Evolutionary conservation across 495 filamentous ascomycete species (phyloP).

Genomic region (Cryomyces minteri): DNA sequence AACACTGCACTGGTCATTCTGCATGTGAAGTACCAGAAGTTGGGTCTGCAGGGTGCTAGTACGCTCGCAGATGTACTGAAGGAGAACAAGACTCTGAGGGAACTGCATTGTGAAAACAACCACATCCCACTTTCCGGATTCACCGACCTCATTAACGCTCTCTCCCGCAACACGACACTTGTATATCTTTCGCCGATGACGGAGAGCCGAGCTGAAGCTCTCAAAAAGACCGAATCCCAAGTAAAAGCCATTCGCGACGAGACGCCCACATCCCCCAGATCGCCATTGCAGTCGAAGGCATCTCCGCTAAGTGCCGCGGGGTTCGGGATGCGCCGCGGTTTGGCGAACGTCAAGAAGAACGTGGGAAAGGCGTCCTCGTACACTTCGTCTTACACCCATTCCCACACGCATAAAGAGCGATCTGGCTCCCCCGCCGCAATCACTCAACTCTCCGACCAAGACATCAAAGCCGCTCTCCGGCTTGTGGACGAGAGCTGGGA

Average conservation of each 20-base stretch:
- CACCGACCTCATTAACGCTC: slow-evolving; percentile 54
- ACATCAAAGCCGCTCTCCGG: slow-evolving; percentile 25
- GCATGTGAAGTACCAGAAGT: slow-evolving; percentile 39
- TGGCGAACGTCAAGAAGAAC: not conserved
- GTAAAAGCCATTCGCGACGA: not conserved
- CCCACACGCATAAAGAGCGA: slow-evolving; percentile 1
- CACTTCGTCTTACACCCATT: too few species aligned
- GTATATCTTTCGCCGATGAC: slow-evolving; percentile 49
- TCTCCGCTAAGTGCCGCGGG: too few species aligned
- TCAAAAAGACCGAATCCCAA: slow-evolving; percentile 12
- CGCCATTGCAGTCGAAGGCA: not conserved
- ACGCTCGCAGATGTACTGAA: slow-evolving; percentile 62
- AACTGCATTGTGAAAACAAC: slow-evolving; percentile 63
- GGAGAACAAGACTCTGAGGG: slow-evolving; percentile 41
- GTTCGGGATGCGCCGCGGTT: too few species aligned
- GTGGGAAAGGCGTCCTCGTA: not conserved
- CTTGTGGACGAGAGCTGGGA: slow-evolving; percentile 46
- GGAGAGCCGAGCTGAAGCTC: slow-evolving; percentile 37
- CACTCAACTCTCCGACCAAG: slow-evolving; percentile 15
- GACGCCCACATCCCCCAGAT: not conserved
- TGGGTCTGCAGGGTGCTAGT: slow-evolving; percentile 52
- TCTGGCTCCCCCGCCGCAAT: not conserved
- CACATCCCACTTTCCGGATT: slow-evolving; percentile 63
- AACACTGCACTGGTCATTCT: slow-evolving; percentile 63
- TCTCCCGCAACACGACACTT: slow-evolving; percentile 47